A percentile compares a stretch with the other conserved stretches of the same genome.
phyloP scores from a whole-genome alignment of 164 flowering plant species.

The Vitis rupestris region DNA sequence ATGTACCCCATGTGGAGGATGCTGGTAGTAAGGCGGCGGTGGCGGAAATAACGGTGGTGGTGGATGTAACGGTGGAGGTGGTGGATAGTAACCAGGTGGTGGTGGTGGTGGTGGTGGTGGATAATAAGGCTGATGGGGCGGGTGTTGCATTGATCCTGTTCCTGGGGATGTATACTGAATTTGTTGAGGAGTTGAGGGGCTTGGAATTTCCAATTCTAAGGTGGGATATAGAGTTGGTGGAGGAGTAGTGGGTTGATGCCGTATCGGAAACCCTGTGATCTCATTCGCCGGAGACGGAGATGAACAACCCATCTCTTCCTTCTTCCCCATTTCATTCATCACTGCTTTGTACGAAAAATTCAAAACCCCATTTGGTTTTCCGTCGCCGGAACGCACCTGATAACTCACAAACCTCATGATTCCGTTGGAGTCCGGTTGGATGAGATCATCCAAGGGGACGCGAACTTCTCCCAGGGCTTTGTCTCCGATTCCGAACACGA shows the following conservation, averaged over 20 bases:
- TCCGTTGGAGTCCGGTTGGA: conserved; percentile 23
- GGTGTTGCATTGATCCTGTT: neutral
- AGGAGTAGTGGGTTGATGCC: neutral
- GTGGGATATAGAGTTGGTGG: neutral
- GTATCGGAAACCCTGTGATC: conserved; percentile 12
- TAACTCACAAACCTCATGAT: conserved; percentile 39
- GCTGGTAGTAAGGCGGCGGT: conserved; percentile 8
- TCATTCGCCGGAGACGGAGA: neutral
- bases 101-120: conserved; percentile 18
- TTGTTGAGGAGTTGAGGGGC: neutral
- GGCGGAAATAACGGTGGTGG: conserved; percentile 3
- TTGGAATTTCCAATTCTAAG: neutral
- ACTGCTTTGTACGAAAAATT: conserved; percentile 40
- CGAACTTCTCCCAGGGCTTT: conserved; percentile 47
- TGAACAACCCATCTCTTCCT: neutral
- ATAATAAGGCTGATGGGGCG: conserved; percentile 8
- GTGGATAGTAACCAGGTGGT: neutral
- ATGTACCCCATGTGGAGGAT: neutral
- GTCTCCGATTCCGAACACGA: conserved; percentile 40
- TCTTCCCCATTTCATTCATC: conserved; percentile 7
- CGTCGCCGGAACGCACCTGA: conserved; percentile 39
- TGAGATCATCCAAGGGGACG: conserved; percentile 42
- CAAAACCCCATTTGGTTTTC: conserved; percentile 53
- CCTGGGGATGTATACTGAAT: neutral
- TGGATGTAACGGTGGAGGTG: neutral